Conservation (phyloP, 805 yeast genomes). For the Lipomyces spencermartinsiae region DNA sequence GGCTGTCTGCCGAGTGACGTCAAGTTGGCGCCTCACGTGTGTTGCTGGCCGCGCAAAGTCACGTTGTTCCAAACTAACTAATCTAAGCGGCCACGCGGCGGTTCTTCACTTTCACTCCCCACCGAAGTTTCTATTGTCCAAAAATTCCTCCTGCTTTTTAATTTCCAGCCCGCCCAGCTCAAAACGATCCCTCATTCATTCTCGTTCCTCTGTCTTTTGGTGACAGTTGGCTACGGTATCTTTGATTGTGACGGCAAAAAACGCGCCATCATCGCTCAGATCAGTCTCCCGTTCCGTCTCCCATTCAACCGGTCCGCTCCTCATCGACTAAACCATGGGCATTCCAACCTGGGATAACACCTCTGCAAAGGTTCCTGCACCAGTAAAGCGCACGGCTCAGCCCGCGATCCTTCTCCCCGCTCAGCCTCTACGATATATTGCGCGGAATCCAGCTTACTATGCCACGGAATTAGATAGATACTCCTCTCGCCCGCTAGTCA, state of each 20-base stretch:
- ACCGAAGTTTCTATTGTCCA: not conserved
- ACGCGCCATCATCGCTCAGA: not conserved
- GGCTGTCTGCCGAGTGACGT: not conserved
- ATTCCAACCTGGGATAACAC: conserved; percentile 25
- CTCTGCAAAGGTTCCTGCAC: conserved; percentile 12
- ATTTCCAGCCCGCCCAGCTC: not conserved
- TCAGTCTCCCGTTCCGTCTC: not conserved
- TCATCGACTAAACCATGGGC: conserved; percentile 18
- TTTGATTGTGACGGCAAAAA: not conserved
- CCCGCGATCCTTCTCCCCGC: not conserved
- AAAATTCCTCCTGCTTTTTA: not conserved
- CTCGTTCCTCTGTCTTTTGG: not conserved
- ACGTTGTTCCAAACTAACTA: not conserved
- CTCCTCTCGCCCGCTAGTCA: conserved; percentile 4
- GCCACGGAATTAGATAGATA: conserved; percentile 8
- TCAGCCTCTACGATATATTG: conserved; percentile 4
- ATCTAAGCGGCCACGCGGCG: not conserved
- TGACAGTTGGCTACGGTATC: not conserved
- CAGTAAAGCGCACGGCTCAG: not conserved
- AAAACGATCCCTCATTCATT: too few relatives aligned
- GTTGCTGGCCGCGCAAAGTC: not conserved
- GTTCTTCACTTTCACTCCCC: not conserved
- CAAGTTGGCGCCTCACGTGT: not conserved
- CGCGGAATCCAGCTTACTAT: not conserved
- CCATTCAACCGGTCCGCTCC: not conserved